Base-by-base conservation (phyloP, 805 yeast genomes). In the Cyberlindnera bimundalis region DNA sequence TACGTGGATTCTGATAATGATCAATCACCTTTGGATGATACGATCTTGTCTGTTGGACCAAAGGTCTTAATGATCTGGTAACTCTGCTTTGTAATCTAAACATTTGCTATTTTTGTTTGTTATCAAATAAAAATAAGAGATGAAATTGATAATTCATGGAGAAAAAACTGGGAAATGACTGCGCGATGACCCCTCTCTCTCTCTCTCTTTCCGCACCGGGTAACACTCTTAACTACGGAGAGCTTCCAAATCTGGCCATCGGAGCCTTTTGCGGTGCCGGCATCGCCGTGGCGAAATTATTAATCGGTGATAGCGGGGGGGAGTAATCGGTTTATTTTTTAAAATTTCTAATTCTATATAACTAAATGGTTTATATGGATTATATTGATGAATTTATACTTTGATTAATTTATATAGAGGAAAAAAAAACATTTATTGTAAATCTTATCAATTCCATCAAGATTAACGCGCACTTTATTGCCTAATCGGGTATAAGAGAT, bases 1-100 rank as follows among this genome's bases (percentile, higher is more conserved):
- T 93, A 65, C 99, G 78, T 46, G 99, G 99, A 68, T 91, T 90
- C 58, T 86, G 81, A 66, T 93, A 93, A 62, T 93, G 99, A 61
- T 93, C 98, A 54, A 91, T 82, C 39, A 91, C 97, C 62, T 88
- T 89, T 47, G 88, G 89, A 59, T 90, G 97, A 60, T 91, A 91
- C n/a, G 61, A 52, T 55, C 76, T 65, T 16, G 55, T 54, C 32
- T 56, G 59, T 30, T 53, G 53, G 7, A 47, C 39, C 4, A 56
- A 15, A 2, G 62, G 59, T 16, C 43, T 46, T 33, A 53, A 33
- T 2, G 55, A 29, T 16, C 37, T 43, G 19, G 18, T 29, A 2
- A 53, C 32, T 51, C 50, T 51, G 19, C 37, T 29, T 29, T 45
- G 44, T 19, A 39, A 40, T 51, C 52, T 56, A 29, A 56, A 48